Conservation (phyloP, 306 rosid genomes). For the Comarum palustre region DNA sequence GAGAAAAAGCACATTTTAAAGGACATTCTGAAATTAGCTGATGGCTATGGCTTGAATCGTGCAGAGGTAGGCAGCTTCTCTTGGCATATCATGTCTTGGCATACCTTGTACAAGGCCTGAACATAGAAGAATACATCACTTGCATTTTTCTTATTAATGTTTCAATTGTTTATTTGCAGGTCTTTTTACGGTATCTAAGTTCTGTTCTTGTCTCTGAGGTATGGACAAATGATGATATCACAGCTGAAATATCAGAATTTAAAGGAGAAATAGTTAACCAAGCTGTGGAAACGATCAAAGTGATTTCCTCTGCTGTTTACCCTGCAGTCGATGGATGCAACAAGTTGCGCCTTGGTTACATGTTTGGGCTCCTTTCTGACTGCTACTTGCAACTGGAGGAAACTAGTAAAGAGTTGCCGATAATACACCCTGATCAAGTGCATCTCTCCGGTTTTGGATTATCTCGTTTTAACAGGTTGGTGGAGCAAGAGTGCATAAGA, state of each 20-base stretch:
- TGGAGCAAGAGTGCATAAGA: slow-evolving; percentile 76
- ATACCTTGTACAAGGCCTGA: slow-evolving; percentile 5
- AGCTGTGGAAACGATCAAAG: slow-evolving; percentile 63
- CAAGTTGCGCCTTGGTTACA: slow-evolving; percentile 76
- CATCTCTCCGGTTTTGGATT: slow-evolving; percentile 45
- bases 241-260: slow-evolving; percentile 59
- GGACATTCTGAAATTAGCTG: slow-evolving; percentile 69
- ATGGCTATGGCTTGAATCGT: slow-evolving; percentile 65
- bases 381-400: slow-evolving; percentile 75
- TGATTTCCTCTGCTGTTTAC: slow-evolving; percentile 63
- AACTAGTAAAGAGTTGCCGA: slow-evolving; percentile 40
- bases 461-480: slow-evolving; percentile 56
- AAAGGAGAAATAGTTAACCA: slow-evolving; percentile 51
- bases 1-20: slow-evolving; percentile 77
- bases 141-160: slow-evolving; percentile 14
- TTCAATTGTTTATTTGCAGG: slow-evolving; percentile 56
- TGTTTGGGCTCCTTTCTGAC: slow-evolving; percentile 71
- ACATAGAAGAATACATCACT: slow-evolving; percentile 14
- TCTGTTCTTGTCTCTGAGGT: slow-evolving; percentile 77
- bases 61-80: slow-evolving; percentile 59
- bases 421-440: slow-evolving; percentile 44
- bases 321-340: slow-evolving; percentile 79
- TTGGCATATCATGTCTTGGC: slow-evolving; percentile 20
- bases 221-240: slow-evolving; percentile 85
- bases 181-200: slow-evolving; percentile 58